phyloP scores from a whole-genome alignment of 2,329 filamentous ascomycete genomes.

The Lizonia empirigonia region DNA sequence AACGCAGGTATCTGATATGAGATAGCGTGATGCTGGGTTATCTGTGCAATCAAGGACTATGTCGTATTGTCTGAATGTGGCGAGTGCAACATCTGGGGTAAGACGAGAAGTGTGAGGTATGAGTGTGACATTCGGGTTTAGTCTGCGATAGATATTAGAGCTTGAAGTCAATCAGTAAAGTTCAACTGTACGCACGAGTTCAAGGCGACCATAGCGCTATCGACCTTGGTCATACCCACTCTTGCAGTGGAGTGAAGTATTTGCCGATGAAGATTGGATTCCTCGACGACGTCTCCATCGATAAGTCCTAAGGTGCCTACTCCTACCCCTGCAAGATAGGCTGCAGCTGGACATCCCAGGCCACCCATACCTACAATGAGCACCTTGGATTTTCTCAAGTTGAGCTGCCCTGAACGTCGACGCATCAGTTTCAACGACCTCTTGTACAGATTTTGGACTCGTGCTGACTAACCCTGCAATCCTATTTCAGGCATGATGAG shows the following conservation, averaged over 20 bases:
- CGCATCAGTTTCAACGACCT: neutral
- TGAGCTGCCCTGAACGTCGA: constrained; percentile 68
- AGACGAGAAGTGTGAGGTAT: constrained; percentile 68
- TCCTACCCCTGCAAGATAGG: constrained; percentile 91
- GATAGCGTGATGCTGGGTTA: constrained; percentile 86
- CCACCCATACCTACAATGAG: constrained; percentile 88
- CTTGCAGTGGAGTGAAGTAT: constrained; percentile 75
- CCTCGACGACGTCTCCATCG: constrained; percentile 86
- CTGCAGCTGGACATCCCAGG: constrained; percentile 86
- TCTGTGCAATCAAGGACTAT: constrained; percentile 94
- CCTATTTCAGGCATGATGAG: constrained; percentile 86
- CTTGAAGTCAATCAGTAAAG: neutral
- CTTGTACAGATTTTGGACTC: too few relatives aligned
- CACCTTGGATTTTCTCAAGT: constrained; percentile 71
- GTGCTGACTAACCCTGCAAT: constrained; percentile 63
- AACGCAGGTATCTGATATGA: constrained; percentile 89
- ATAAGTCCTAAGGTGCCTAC: constrained; percentile 82
- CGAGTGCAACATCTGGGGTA: constrained; percentile 68
- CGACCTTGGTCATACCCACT: constrained; percentile 78
- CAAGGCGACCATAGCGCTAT: constrained; percentile 63
- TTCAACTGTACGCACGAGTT: constrained; percentile 48
- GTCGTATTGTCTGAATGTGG: constrained; percentile 74
- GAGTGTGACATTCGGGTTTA: constrained; percentile 76
- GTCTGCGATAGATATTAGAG: constrained; percentile 50
- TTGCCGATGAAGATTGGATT: constrained; percentile 91